Evolutionary conservation across 495 filamentous ascomycete genomes (phyloP), one percentile per base, ranked within the genome.

Genomic region (Aspergillus funiculosus): DNA sequence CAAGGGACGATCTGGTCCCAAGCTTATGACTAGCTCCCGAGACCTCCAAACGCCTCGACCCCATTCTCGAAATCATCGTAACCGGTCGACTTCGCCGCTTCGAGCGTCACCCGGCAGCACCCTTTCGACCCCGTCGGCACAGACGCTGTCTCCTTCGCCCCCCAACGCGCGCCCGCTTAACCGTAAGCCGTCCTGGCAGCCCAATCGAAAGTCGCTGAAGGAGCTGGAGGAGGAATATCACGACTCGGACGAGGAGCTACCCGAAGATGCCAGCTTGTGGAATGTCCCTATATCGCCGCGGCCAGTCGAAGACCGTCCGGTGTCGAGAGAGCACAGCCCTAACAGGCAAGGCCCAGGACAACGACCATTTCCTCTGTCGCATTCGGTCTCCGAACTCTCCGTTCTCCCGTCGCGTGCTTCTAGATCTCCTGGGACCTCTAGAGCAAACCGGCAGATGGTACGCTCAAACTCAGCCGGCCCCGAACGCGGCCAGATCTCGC

Each of bases 271-370:
- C 11, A 81, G 91, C 54, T 72, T 98, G 15, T 89, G 88, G 73
- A 97, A 97, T 56, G 86, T 98, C 6, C 92, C 92, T 0, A 79
- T 98, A n/a, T 95, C 89, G 6, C 92, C 92, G 7, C 78, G 89
- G 13, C 87, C 86, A 3, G 71, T 75, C 0, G 70, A 72, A 35
- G 84, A 88, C 52, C 76, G 87, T 34, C 54, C 74, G 3, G 79
- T 78, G 0, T 71, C 74, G 5, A 64, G 69, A 19, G 47, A 53
- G 17, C 53, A 62, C 11, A 79, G 77, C 50, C 85, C 85, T 0
- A 83, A 83, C 52, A 56, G 64, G 7, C 66, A 61, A 21, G 68
- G 61, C 28, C 64, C 66, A 1, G 65, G 62, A 13, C 68, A 52
- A 10, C 61, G 59, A 14, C 71, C 71, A 3, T 54, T 72, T 10